Percentiles rank a stretch among this genome's conserved stretches.
Evolutionary conservation across 176 grass and related monocot genomes (phyloP).

Genomic region (Phoenix dactylifera): DNA sequence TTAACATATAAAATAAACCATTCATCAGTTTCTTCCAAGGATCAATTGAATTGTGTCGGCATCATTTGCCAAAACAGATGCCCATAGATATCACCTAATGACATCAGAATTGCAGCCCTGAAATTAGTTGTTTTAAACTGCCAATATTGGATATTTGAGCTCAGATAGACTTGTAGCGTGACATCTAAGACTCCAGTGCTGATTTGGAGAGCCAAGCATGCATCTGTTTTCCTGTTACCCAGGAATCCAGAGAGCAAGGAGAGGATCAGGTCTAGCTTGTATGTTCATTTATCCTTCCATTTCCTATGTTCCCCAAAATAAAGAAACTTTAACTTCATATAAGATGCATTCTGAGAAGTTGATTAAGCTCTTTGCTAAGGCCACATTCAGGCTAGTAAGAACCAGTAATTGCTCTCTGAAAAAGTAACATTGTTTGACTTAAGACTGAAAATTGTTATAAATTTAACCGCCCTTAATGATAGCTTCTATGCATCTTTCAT

Average conservation of each 20-base stretch:
- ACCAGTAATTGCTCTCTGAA: too few relatives aligned
- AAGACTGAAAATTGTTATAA: too few relatives aligned
- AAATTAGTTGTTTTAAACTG: conserved; percentile 27
- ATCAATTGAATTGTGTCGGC: too few relatives aligned
- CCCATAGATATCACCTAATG: conserved; percentile 1
- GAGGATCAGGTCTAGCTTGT: conserved; percentile 8
- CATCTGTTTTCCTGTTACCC: conserved; percentile 43
- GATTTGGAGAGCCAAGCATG: conserved; percentile 17
- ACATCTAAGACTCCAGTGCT: conserved; percentile 16
- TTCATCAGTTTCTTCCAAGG: too few relatives aligned
- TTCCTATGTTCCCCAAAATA: neutral
- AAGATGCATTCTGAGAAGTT: too few relatives aligned
- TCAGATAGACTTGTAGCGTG: conserved; percentile 25
- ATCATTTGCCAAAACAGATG: conserved; percentile 27
- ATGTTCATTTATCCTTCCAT: conserved; percentile 2
- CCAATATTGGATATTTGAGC: conserved; percentile 20
- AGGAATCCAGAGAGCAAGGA: conserved; percentile 8
- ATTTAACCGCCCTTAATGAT: too few relatives aligned
- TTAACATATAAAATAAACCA: too few relatives aligned
- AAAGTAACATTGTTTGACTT: too few relatives aligned
- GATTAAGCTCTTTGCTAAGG: too few relatives aligned
- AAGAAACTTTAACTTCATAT: neutral
- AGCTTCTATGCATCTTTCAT: too few relatives aligned
- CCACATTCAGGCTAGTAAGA: too few relatives aligned
- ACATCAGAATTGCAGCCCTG: conserved; percentile 24